Conservation (phyloP, 2,329 filamentous ascomycete genomes). For the Zalaria sp. region DNA sequence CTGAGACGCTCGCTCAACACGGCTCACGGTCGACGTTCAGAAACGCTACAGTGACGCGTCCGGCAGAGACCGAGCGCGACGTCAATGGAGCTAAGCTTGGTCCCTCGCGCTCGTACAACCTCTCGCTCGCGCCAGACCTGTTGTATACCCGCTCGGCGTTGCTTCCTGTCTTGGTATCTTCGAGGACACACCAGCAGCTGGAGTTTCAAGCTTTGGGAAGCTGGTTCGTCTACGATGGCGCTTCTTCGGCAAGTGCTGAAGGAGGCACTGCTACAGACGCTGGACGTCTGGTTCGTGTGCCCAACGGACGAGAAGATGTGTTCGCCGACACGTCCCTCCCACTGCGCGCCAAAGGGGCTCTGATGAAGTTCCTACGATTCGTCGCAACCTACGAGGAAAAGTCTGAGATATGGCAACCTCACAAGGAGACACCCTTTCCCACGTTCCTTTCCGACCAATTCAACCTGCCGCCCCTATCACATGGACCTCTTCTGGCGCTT, state of each 20-base stretch:
- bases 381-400: constrained; percentile 58
- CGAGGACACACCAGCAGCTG: constrained; percentile 73
- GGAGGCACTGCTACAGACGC: neutral
- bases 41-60: constrained; percentile 20
- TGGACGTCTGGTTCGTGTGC: constrained; percentile 51
- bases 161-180: constrained; percentile 71
- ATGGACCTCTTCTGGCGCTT: constrained; percentile 52
- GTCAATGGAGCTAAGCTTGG: constrained; percentile 26
- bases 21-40: constrained; percentile 10
- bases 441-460: constrained; percentile 43
- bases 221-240: constrained; percentile 58
- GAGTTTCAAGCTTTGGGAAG: constrained; percentile 89
- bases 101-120: constrained; percentile 61
- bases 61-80: constrained; percentile 11
- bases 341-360: constrained; percentile 63
- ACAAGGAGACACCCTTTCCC: constrained; percentile 41
- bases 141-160: constrained; percentile 73
- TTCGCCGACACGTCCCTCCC: constrained; percentile 67
- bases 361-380: constrained; percentile 93
- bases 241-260: constrained; percentile 1
- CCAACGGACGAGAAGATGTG: constrained; percentile 81
- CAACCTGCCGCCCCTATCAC: constrained; percentile 47
- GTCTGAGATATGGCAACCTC: constrained; percentile 42
- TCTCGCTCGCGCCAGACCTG: constrained; percentile 74
- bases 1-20: constrained; percentile 23